A percentile compares a stretch with the other conserved stretches of the same genome.
phyloP scores from a whole-genome alignment of 2,329 filamentous ascomycete species.

The Escovopsis sp. region DNA sequence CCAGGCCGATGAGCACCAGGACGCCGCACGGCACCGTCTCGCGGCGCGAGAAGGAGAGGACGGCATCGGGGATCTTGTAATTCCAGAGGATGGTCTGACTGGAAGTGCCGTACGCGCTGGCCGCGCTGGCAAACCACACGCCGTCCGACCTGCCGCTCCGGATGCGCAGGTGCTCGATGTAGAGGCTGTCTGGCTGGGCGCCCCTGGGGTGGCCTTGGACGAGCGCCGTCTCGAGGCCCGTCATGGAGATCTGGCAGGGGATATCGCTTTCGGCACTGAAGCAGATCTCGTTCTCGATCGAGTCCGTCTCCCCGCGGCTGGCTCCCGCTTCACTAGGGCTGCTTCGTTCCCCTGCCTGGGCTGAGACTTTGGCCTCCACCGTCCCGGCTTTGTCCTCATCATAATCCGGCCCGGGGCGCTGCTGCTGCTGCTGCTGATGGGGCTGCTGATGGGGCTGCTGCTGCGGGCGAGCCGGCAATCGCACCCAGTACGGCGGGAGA shows the following conservation, averaged over 20 bases:
- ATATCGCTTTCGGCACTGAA: constrained; percentile 18
- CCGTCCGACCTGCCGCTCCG: constrained; percentile 22
- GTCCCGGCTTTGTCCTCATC: background rate
- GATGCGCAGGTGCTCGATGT: constrained; percentile 32
- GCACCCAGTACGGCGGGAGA: constrained; percentile 46
- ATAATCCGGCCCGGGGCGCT: background rate
- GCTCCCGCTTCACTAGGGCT: background rate
- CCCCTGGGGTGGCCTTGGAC: constrained; percentile 19
- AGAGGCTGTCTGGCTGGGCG: constrained; percentile 21
- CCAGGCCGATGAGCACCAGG: constrained; percentile 37
- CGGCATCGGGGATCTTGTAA: constrained; percentile 39
- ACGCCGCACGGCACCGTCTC: constrained; percentile 44
- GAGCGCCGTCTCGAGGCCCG: constrained; percentile 32
- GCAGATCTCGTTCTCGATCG: constrained; percentile 18
- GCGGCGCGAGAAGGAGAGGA: constrained; percentile 34
- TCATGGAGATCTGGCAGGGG: constrained; percentile 33
- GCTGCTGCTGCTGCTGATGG: background rate
- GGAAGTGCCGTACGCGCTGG: constrained; percentile 39
- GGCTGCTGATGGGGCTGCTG: background rate
- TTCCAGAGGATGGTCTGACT: constrained; percentile 44
- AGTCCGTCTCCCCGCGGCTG: constrained; percentile 16
- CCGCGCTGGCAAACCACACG: constrained; percentile 41
- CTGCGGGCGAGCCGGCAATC: constrained; percentile 21
- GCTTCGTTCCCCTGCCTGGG: too few relatives aligned
- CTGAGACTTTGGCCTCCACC: too few relatives aligned